Evolutionary conservation across 805 yeast species (phyloP).

Genomic region (Wickerhamiella brachini): DNA sequence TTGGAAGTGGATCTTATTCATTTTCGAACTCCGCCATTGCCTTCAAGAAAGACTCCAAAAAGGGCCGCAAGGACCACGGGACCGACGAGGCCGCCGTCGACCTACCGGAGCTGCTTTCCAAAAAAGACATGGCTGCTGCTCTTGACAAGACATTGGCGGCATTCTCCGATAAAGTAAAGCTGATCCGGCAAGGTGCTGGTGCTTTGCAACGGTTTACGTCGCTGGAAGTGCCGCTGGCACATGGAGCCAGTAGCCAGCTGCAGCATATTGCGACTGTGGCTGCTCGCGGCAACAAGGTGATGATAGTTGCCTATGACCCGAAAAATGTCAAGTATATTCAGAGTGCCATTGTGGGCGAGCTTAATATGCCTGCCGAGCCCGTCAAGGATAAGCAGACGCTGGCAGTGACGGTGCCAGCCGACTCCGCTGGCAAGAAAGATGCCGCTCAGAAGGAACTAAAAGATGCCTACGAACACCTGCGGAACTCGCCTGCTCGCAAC

Average conservation of each 20-base stretch:
- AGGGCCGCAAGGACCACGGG: slow-evolving; percentile 5
- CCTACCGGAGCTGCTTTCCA: slow-evolving; percentile 5
- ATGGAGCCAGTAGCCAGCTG: slow-evolving; percentile 35
- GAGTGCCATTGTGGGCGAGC: slow-evolving; percentile 50
- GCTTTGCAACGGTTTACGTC: slow-evolving; percentile 54
- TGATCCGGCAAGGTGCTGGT: slow-evolving; percentile 54
- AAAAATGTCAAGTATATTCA: slow-evolving; percentile 52
- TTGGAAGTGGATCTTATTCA: neutral
- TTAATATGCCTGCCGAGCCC: slow-evolving; percentile 68
- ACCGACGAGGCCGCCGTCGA: slow-evolving; percentile 6
- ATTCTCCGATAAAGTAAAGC: slow-evolving; percentile 40
- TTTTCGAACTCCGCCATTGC: slow-evolving; percentile 1
- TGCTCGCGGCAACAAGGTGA: slow-evolving; percentile 26
- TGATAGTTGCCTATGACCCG: slow-evolving; percentile 78
- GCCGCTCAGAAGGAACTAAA: slow-evolving; percentile 46
- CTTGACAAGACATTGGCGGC: slow-evolving; percentile 22
- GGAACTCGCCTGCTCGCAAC: slow-evolving; percentile 31
- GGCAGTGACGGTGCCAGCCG: slow-evolving; percentile 60
- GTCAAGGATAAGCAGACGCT: slow-evolving; percentile 62
- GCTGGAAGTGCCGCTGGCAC: slow-evolving; percentile 37
- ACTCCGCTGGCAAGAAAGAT: slow-evolving; percentile 52
- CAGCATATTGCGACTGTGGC: slow-evolving; percentile 27
- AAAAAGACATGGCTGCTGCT: slow-evolving; percentile 3
- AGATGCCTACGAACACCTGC: slow-evolving; percentile 48
- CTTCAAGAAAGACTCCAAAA: slow-evolving; percentile 4